These are phyloP conservation scores for Ramalina intermedia DNA, from an alignment of 495 filamentous ascomycete genomes.

Conservation along the genomic window DNA sequence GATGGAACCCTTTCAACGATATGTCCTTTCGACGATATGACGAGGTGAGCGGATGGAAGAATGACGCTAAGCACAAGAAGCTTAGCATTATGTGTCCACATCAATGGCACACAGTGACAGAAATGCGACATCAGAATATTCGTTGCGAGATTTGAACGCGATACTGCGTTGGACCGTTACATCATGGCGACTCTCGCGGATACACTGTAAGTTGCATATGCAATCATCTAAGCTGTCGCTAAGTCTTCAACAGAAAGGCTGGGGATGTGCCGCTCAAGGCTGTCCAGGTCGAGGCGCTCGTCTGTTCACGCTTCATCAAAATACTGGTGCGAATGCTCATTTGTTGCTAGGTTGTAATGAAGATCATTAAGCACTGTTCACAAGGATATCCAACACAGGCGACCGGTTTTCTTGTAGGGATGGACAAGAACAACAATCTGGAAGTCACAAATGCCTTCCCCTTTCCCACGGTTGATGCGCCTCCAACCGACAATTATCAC, in stretches of 20 bases:
- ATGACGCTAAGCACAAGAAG: no score
- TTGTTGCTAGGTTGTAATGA: conserved; percentile 68
- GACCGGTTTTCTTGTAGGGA: conserved; percentile 80
- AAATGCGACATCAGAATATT: no score
- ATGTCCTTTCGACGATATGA: no score
- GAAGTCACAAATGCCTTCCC: conserved; percentile 92
- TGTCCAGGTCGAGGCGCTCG: conserved; percentile 77
- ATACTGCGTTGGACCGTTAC: no score
- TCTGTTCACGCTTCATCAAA: conserved; percentile 19
- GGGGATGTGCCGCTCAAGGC: conserved; percentile 47
- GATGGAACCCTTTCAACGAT: no score
- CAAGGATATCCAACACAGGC: conserved; percentile 76
- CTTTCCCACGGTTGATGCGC: conserved; percentile 75
- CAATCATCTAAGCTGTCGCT: neutral
- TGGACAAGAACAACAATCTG: conserved; percentile 72
- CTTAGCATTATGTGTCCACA: no score
- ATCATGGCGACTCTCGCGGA: conserved; percentile 7
- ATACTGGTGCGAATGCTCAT: conserved; percentile 15
- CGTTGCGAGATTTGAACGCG: no score
- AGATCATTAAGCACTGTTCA: conserved; percentile 87
- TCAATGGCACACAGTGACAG: no score
- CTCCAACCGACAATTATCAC: conserved; percentile 59
- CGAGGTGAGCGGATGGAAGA: no score
- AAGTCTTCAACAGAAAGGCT: conserved; percentile 28
- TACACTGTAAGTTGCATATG: conserved; percentile 2